Evolutionary conservation across 2,329 filamentous ascomycete genomes (phyloP), one percentile per base, ranked within the genome.

Genomic region (Talaromyces atroroseus): DNA sequence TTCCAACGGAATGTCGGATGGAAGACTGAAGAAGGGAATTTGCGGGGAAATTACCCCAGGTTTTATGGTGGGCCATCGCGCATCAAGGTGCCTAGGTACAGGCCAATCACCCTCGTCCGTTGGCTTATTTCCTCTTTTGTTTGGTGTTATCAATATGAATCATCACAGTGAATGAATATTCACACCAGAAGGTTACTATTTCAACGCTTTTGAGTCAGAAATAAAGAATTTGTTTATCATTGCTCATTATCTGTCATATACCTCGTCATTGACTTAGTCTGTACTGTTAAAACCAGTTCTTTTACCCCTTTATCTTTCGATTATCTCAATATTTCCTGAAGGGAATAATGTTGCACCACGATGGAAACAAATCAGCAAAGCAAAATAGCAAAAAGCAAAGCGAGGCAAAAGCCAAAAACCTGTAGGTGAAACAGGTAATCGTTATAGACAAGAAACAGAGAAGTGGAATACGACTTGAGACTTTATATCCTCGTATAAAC

Each of bases 251-350:
- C 29, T 16, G 5, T 55, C 53, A 45, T 55, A 23, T 26, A 48
- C 21, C 38, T 56, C 53, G 21, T 55, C 47, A 24, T 26, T 45
- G 38, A 34, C 45, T 11, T 36, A 54, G 46, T 7, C 53, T 50
- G 53, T 56, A 50, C 53, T 56, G 53, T 56, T 50, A 21, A n/a
- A 12, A 18, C 53, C 53, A 45, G 36, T 50, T 11, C 40, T 46
- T 38, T 55, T 52, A 45, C n/a, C 42, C 38, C 26, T 38, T 40
- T 40, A n/a, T 36, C 18, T 23, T 44, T 44, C 18, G 18, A 7
- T 44, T 21, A 20, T 14, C 12, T 21, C 40, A 21, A 21, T 42
- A 42, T 42, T 8, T n/a, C 36, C 36, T 18, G 36, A 40, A n/a
- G 18, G 8, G 16, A 14, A 20, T 10, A 48, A 26, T 11, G 5